phyloP scores from a whole-genome alignment of 805 yeast species.

The Suhomyces faveliae region DNA sequence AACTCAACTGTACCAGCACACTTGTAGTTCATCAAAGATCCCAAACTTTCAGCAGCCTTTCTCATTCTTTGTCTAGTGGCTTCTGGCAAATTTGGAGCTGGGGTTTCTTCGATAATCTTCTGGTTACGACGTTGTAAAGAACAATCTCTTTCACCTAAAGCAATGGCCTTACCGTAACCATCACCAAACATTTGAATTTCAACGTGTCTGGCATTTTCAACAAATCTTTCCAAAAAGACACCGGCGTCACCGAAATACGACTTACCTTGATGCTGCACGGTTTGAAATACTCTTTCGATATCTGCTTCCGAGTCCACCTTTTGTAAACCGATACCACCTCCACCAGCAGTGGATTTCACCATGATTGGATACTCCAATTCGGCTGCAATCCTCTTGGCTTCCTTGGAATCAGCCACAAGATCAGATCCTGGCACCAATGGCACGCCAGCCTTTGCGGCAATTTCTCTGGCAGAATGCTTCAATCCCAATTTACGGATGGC shows the following conservation, averaged over 20 bases:
- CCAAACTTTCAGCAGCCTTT: constrained; percentile 81
- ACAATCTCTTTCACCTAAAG: constrained; percentile 96
- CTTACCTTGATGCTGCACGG: constrained; percentile 92
- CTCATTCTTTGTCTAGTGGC: constrained; percentile 72
- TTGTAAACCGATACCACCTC: constrained; percentile 98
- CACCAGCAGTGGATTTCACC: constrained; percentile 98
- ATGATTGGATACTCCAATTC: constrained; percentile 82
- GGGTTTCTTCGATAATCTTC: constrained; percentile 94
- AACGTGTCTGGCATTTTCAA: constrained; percentile 93
- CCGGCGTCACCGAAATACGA: constrained; percentile 94
- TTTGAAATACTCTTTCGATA: constrained; percentile 78
- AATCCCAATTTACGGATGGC: constrained; percentile 89
- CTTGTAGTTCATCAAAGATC: constrained; percentile 79
- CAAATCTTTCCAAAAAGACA: constrained; percentile 91
- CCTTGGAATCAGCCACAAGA: constrained; percentile 64
- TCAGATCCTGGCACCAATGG: constrained; percentile 98
- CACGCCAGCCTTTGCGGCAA: constrained; percentile 87
- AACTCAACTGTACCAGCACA: constrained; percentile 98
- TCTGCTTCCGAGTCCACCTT: constrained; percentile 83
- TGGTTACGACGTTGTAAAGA: constrained; percentile 97
- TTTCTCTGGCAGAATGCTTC: constrained; percentile 94
- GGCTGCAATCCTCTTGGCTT: constrained; percentile 74
- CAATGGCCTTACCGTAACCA: constrained; percentile 89
- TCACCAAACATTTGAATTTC: constrained; percentile 97
- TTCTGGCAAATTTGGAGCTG: constrained; percentile 91